These are phyloP conservation scores for Oryza glaberrima DNA, from an alignment of 176 grass and related monocot species.

Conservation along the genomic window DNA sequence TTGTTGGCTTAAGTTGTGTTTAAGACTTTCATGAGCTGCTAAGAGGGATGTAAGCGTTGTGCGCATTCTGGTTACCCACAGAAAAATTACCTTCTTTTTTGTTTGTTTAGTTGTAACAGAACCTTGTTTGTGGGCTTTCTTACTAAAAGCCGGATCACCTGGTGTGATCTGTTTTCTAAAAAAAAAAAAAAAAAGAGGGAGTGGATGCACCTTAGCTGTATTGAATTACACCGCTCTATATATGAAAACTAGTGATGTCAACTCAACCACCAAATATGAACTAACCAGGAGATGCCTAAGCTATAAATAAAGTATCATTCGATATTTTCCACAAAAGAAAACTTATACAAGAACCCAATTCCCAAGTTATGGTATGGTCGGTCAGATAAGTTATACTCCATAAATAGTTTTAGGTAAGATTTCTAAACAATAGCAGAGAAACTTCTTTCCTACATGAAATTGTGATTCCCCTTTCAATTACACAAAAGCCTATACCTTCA, in stretches of 20 bases:
- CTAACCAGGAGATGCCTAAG: not conserved
- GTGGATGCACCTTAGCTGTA: conserved; percentile 1
- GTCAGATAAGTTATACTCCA: not conserved
- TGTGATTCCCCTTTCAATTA: conserved; percentile 6
- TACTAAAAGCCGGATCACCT: no score
- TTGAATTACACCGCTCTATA: not conserved
- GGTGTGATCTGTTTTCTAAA: no score
- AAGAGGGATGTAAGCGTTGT: no score
- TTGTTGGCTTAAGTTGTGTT: no score
- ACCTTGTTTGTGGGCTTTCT: no score
- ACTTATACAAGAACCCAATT: not conserved
- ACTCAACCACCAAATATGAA: not conserved
- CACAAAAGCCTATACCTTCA: not conserved
- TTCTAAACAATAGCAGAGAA: not conserved
- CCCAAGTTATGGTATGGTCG: not conserved
- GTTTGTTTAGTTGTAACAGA: no score
- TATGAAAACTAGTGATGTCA: conserved; percentile 18
- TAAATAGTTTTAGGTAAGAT: not conserved
- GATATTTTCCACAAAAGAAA: not conserved
- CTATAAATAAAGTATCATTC: not conserved
- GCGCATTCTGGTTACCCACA: no score
- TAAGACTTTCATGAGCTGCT: no score
- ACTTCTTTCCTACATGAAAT: not conserved
- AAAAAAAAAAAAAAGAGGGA: not conserved
- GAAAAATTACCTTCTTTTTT: no score